Evolutionary conservation across 2,329 filamentous ascomycete species (phyloP).

Genomic region (Penicillium thymicola): DNA sequence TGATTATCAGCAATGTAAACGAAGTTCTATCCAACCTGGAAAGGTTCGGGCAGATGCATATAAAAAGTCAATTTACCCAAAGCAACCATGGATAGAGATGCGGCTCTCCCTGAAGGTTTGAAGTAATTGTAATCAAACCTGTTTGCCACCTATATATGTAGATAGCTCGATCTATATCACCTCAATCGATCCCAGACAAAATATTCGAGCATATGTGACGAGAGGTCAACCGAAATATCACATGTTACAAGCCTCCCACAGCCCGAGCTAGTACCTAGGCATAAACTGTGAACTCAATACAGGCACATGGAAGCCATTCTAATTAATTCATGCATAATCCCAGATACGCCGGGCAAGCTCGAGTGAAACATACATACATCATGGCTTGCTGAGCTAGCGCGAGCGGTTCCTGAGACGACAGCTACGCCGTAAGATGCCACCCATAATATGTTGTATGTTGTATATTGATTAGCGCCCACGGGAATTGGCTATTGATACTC

Average conservation of each 20-base stretch:
- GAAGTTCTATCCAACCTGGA: not conserved
- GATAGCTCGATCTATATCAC: not conserved
- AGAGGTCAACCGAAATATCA: not conserved
- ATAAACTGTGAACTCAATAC: not conserved
- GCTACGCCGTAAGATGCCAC: not conserved
- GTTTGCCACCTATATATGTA: too few species aligned
- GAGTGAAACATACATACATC: slow-evolving; percentile 1
- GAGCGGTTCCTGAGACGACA: not conserved
- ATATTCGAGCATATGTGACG: not conserved
- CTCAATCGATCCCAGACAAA: not conserved
- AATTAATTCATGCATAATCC: not conserved
- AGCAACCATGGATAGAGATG: not conserved
- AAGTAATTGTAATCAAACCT: not conserved
- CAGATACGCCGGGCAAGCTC: not conserved
- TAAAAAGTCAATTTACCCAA: not conserved
- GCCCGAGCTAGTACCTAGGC: not conserved
- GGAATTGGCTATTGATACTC: not conserved
- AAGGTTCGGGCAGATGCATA: not conserved
- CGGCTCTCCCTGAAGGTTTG: not conserved
- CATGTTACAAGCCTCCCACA: not conserved
- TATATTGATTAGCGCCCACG: not conserved
- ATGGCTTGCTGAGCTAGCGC: not conserved
- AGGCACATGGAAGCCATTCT: not conserved
- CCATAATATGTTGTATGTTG: not conserved
- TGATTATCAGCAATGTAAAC: not conserved